Conservation (phyloP, 164 flowering plant species). For the Vitis labrusca region DNA sequence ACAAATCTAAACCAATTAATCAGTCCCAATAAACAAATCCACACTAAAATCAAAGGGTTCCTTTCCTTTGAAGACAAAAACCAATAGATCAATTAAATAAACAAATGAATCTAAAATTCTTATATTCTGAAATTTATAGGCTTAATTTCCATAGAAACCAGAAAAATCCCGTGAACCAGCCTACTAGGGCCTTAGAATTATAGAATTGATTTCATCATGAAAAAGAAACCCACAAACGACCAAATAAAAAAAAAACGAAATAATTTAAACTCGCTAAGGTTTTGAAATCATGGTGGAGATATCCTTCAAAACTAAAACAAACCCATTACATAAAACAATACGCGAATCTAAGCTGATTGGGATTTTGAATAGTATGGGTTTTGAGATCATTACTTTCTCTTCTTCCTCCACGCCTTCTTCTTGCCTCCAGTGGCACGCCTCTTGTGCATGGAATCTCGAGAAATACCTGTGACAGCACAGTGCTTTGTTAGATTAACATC, state of each 20-base stretch:
- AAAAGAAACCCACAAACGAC: neutral
- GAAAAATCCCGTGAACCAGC: no score
- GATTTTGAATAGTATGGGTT: neutral
- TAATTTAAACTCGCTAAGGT: neutral
- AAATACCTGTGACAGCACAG: slow-evolving; percentile 39
- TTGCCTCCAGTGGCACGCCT: slow-evolving; percentile 70
- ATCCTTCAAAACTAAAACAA: neutral
- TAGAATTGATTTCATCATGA: no score
- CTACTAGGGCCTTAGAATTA: no score
- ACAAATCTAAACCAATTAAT: no score
- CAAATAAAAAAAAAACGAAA: neutral
- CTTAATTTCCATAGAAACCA: no score
- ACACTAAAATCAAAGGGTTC: no score
- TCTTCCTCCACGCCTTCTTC: slow-evolving; percentile 76
- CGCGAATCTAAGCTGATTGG: neutral
- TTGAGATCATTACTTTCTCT: slow-evolving; percentile 46
- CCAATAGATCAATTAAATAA: no score
- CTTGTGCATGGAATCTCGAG: slow-evolving; percentile 71
- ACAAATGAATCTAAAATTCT: no score
- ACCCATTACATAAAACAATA: neutral
- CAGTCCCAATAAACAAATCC: no score
- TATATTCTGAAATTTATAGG: no score
- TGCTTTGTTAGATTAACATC: slow-evolving; percentile 4
- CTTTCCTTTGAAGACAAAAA: no score
- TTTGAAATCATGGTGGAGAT: neutral